phyloP scores from a whole-genome alignment of 768 basidiomycete species.

The Exsudoporus frostii region DNA sequence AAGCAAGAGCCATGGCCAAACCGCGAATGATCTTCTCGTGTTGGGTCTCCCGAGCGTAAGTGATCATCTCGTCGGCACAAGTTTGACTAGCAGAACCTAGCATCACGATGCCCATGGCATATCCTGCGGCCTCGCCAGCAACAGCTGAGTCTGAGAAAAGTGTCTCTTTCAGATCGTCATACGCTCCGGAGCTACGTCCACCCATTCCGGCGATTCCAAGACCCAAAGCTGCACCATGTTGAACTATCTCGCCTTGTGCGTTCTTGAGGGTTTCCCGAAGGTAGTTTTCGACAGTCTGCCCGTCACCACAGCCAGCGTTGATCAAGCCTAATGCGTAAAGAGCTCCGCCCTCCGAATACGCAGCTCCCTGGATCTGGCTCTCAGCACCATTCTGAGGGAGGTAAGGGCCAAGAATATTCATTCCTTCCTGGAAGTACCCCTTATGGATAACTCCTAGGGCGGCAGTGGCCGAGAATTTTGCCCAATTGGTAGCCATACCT shows the following conservation, averaged over 20 bases:
- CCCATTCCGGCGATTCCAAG: slow-evolving; percentile 97
- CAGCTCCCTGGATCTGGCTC: slow-evolving; percentile 71
- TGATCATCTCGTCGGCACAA: slow-evolving; percentile 89
- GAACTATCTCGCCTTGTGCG: slow-evolving; percentile 81
- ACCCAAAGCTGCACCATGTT: slow-evolving; percentile 95
- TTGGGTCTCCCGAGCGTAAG: slow-evolving; percentile 95
- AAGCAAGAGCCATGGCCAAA: slow-evolving; percentile 87
- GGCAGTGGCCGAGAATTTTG: slow-evolving; percentile 96
- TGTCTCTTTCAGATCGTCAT: slow-evolving; percentile 85
- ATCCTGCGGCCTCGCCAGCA: slow-evolving; percentile 93
- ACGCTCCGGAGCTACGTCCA: slow-evolving; percentile 81
- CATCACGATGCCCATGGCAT: slow-evolving; percentile 98
- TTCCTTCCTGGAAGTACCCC: slow-evolving; percentile 91
- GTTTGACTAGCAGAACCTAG: slow-evolving; percentile 84
- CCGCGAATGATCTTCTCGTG: slow-evolving; percentile 99
- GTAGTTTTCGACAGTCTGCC: slow-evolving; percentile 65
- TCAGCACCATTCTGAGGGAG: slow-evolving; percentile 78
- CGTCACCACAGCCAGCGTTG: slow-evolving; percentile 84
- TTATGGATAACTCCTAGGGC: slow-evolving; percentile 97
- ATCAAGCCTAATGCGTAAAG: slow-evolving; percentile 93
- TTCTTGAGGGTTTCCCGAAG: slow-evolving; percentile 76
- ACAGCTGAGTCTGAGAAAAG: slow-evolving; percentile 95
- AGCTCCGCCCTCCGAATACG: slow-evolving; percentile 95
- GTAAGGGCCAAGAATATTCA: slow-evolving; percentile 90
- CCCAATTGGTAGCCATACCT: slow-evolving; percentile 93